phyloP scores from a whole-genome alignment of 2,329 filamentous ascomycete genomes.

The Neofusicoccum parvum region DNA sequence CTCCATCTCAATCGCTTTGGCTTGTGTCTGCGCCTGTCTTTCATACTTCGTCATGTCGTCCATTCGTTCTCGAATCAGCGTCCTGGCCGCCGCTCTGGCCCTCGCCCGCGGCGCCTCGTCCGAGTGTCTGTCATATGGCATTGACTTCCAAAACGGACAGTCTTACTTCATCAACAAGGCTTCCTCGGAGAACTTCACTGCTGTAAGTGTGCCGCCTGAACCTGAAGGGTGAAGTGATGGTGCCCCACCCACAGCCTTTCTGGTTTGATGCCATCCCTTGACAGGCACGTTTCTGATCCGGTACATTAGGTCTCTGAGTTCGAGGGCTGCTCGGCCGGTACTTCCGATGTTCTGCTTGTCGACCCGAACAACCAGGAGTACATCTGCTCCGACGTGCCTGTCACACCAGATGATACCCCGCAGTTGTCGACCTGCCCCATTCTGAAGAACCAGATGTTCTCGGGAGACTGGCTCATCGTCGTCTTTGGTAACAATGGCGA shows the following conservation, averaged over 20 bases:
- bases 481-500: constrained; percentile 50
- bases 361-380: constrained; percentile 44
- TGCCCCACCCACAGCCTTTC: too few relatives aligned
- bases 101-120: constrained; percentile 26
- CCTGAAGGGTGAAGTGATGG: background rate
- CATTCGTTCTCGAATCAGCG: constrained; percentile 31
- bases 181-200: constrained; percentile 46
- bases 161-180: constrained; percentile 50
- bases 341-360: constrained; percentile 47
- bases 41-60: constrained; percentile 28
- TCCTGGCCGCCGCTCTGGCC: constrained; percentile 31
- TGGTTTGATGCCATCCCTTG: too few relatives aligned
- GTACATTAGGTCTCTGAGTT: constrained; percentile 42
- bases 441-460: constrained; percentile 45
- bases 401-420: constrained; percentile 42
- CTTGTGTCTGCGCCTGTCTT: background rate
- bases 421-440: constrained; percentile 48
- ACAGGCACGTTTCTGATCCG: constrained; percentile 14
- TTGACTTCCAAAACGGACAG: constrained; percentile 48
- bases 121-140: constrained; percentile 40
- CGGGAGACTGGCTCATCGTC: constrained; percentile 48
- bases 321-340: constrained; percentile 44
- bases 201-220: background rate
- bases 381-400: constrained; percentile 44
- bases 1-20: background rate